Conservation (phyloP, 2,329 filamentous ascomycete genomes). For the Stachybotrys elegans region DNA sequence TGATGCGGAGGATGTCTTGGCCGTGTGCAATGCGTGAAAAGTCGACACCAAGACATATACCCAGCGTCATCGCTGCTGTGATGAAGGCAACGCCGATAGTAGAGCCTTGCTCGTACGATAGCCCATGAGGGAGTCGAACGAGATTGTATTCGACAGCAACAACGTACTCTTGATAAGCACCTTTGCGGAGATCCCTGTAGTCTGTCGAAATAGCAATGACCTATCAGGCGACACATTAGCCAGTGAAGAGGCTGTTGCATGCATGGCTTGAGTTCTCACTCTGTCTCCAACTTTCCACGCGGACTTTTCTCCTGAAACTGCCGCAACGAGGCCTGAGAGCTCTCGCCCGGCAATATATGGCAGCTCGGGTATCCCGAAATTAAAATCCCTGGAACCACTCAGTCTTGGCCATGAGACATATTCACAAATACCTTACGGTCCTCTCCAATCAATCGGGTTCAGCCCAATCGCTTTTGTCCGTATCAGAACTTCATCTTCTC, state of each 20-base stretch:
- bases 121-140: constrained; percentile 48
- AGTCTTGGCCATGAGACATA: neutral
- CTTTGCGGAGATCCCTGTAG: constrained; percentile 64
- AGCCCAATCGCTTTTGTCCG: constrained; percentile 58
- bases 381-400: constrained; percentile 50
- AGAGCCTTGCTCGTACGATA: constrained; percentile 48
- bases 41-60: constrained; percentile 61
- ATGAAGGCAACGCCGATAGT: constrained; percentile 65
- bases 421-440: constrained; percentile 48
- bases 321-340: constrained; percentile 55
- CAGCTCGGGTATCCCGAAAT: constrained; percentile 60
- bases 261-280: constrained; percentile 18
- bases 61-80: constrained; percentile 58
- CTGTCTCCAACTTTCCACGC: constrained; percentile 51
- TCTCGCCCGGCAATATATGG: constrained; percentile 65
- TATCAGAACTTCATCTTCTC: constrained; percentile 49
- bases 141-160: constrained; percentile 59
- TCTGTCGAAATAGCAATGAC: constrained; percentile 61
- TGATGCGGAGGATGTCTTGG: constrained; percentile 49
- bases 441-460: constrained; percentile 71
- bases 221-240: neutral
- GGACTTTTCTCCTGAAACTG: constrained; percentile 26
- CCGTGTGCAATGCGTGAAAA: constrained; percentile 45
- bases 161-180: constrained; percentile 64
- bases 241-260: neutral